A percentile compares a stretch with the other conserved stretches of the same genome.
Evolutionary conservation across 1,139 yeast genomes (phyloP).

Genomic region (Protomyces macrosporus): DNA sequence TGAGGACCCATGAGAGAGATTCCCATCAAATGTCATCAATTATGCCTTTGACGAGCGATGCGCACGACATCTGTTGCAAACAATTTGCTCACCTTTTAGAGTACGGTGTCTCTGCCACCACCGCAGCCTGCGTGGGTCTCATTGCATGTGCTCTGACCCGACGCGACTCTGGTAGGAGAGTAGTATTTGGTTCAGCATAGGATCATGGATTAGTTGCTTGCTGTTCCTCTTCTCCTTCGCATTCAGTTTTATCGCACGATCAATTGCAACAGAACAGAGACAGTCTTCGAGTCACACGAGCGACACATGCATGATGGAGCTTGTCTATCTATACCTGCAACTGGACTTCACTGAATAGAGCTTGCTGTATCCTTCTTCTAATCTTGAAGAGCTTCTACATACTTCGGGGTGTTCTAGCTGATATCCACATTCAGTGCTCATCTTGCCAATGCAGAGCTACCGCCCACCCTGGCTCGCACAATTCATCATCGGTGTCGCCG

Average conservation of each 20-base stretch:
- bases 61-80: not conserved
- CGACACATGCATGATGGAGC: no score
- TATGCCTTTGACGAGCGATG: not conserved
- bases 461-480: conserved; percentile 94
- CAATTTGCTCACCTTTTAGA: conserved; percentile 5
- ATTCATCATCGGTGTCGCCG: conserved; percentile 90
- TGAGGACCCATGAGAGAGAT: conserved; percentile 33
- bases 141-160: not conserved
- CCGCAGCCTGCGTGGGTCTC: not conserved
- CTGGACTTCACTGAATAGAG: no score
- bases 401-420: no score
- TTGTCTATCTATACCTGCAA: no score
- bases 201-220: not conserved
- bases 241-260: not conserved
- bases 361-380: no score
- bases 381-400: no score
- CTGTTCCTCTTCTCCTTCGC: not conserved
- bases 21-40: conserved; percentile 33
- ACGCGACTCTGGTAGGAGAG: no score
- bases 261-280: not conserved
- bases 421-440: no score
- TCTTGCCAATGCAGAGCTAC: not conserved
- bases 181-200: no score
- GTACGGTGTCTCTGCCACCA: not conserved
- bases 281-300: no score